phyloP scores from a whole-genome alignment of 805 yeast species.

The Saturnispora gosingensis region DNA sequence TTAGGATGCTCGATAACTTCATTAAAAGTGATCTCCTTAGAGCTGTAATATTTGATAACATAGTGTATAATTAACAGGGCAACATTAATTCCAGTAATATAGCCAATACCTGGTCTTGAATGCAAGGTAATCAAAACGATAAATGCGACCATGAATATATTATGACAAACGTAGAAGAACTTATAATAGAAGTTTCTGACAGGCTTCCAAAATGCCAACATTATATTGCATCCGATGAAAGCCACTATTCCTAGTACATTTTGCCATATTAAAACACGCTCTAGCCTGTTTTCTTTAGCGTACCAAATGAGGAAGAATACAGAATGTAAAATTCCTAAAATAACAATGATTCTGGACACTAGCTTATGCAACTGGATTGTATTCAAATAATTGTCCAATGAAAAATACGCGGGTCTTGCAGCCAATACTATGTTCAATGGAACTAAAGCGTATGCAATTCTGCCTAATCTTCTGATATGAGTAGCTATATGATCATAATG shows the following conservation, averaged over 20 bases:
- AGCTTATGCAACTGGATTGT: constrained; percentile 57
- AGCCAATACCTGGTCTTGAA: constrained; percentile 60
- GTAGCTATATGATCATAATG: constrained; percentile 27
- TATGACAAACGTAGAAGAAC: constrained; percentile 49
- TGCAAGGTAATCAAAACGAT: constrained; percentile 43
- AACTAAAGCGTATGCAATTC: constrained; percentile 48
- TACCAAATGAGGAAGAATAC: constrained; percentile 46
- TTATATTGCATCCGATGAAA: constrained; percentile 27
- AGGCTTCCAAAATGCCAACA: constrained; percentile 35
- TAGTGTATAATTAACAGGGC: constrained; percentile 31
- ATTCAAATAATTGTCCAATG: constrained; percentile 42
- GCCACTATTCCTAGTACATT: constrained; percentile 49
- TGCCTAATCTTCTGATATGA: constrained; percentile 49
- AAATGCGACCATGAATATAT: constrained; percentile 37
- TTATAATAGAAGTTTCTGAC: constrained; percentile 43
- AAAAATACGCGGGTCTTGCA: constrained; percentile 45
- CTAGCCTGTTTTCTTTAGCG: constrained; percentile 22
- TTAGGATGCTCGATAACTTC: constrained; percentile 14
- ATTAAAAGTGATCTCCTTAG: constrained; percentile 16
- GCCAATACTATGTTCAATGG: constrained; percentile 51
- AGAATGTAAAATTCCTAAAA: constrained; percentile 40
- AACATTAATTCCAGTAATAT: constrained; percentile 25
- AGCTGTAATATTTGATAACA: constrained; percentile 23
- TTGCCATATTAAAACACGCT: constrained; percentile 28
- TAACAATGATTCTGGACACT: constrained; percentile 51